Percentiles rank a stretch among this genome's conserved stretches.
Evolutionary conservation across 139 green algal species (phyloP).

Genomic region (Edaphochlamys debaryana): DNA sequence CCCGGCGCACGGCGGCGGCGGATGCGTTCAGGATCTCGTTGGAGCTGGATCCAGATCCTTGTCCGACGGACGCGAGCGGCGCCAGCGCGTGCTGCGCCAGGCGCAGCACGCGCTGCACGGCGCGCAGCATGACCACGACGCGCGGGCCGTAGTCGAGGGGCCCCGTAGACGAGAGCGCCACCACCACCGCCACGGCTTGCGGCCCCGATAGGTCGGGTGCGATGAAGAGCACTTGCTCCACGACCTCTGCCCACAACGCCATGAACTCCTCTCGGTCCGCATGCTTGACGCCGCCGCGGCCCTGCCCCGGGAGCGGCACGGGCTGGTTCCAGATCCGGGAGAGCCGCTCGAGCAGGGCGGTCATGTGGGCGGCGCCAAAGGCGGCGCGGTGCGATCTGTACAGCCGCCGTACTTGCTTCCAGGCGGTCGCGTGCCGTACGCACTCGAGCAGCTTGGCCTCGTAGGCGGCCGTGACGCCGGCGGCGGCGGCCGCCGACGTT

Average conservation of each 20-base stretch:
- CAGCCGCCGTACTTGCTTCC: not conserved
- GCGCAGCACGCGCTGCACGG: conserved; percentile 9
- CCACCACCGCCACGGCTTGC: conserved; percentile 1
- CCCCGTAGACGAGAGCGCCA: not conserved
- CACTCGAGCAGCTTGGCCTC: not conserved
- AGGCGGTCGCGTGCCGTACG: not conserved
- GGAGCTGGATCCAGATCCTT: too few species aligned
- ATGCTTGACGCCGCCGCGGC: not conserved
- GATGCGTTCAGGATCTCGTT: not conserved
- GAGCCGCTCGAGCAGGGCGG: not conserved
- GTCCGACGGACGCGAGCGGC: not conserved
- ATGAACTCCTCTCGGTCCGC: not conserved
- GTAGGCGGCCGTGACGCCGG: not conserved
- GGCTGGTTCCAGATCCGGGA: not conserved
- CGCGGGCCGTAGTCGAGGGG: not conserved
- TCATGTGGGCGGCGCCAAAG: not conserved
- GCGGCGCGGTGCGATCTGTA: not conserved
- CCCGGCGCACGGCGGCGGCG: too few species aligned
- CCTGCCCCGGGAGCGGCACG: not conserved
- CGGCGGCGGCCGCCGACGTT: not conserved
- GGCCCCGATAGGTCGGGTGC: conserved; percentile 10
- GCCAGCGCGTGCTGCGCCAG: not conserved
- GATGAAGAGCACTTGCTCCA: not conserved
- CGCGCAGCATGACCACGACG: not conserved
- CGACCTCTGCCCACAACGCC: not conserved